phyloP scores from a whole-genome alignment of 1,284 basidiomycete species.

The Apiotrichum laibachii region DNA sequence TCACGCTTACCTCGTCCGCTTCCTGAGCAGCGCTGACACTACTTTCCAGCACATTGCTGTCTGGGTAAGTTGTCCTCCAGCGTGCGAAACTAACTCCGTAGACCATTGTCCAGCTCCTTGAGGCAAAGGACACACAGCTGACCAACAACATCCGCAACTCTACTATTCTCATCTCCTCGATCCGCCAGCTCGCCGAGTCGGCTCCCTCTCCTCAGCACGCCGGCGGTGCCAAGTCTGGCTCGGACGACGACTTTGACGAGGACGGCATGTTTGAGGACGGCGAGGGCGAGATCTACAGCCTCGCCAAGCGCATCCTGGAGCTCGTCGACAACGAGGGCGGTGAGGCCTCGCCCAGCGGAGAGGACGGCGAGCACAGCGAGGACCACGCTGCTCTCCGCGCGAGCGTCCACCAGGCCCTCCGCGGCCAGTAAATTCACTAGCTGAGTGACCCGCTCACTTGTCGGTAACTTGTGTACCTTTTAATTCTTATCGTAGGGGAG shows the following conservation, averaged over 20 bases:
- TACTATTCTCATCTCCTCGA: constrained; percentile 73
- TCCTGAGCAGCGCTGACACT: constrained; percentile 91
- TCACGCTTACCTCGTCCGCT: constrained; percentile 90
- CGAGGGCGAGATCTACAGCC: constrained; percentile 69
- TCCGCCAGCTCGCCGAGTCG: constrained; percentile 73
- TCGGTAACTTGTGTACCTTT: no score
- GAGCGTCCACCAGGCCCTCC: constrained; percentile 47
- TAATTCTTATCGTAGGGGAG: no score
- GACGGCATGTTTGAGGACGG: constrained; percentile 62
- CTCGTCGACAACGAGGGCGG: constrained; percentile 60
- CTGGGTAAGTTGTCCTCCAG: constrained; percentile 57
- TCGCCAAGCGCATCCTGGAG: constrained; percentile 79
- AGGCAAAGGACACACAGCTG: constrained; percentile 88
- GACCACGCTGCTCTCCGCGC: constrained; percentile 45
- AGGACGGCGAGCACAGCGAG: constrained; percentile 29
- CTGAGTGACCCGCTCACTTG: no score
- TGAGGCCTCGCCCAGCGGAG: constrained; percentile 10
- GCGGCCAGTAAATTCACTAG: constrained; percentile 17
- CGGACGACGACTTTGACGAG: constrained; percentile 68
- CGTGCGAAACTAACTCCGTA: constrained; percentile 15
- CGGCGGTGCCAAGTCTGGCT: constrained; percentile 5
- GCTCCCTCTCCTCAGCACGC: constrained; percentile 62
- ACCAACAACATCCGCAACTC: constrained; percentile 85
- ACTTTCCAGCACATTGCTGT: constrained; percentile 99
- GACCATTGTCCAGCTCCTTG: constrained; percentile 93